Evolutionary conservation across 192 early-diverging fungal species (phyloP).

Genomic region (Backusella mclennaniae): DNA sequence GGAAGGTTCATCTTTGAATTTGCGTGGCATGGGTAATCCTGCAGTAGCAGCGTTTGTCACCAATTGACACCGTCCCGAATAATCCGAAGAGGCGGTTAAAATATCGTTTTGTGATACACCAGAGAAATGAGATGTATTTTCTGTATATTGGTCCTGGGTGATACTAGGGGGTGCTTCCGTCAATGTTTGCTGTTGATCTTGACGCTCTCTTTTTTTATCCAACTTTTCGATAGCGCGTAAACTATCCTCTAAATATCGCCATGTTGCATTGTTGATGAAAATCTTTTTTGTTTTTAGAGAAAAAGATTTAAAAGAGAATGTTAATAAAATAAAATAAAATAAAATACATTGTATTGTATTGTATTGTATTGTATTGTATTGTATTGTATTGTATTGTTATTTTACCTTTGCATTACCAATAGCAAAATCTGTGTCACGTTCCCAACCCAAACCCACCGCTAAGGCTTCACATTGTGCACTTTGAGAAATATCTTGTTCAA

Average conservation of each 20-base stretch:
- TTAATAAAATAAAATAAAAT: not conserved
- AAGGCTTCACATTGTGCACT: constrained; percentile 43
- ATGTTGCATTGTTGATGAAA: constrained; percentile 75
- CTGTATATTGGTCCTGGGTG: not conserved
- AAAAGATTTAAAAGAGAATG: not conserved
- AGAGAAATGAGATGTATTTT: constrained; percentile 23
- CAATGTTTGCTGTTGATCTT: constrained; percentile 37
- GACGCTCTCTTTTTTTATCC: constrained; percentile 38
- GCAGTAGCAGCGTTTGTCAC: constrained; percentile 15
- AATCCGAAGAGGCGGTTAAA: not conserved
- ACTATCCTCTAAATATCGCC: constrained; percentile 82
- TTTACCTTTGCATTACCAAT: constrained; percentile 53
- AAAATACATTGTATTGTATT: not conserved
- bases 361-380: not conserved
- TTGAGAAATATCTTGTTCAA: constrained; percentile 32
- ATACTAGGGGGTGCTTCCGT: not conserved
- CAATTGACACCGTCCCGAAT: not conserved
- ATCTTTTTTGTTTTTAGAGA: constrained; percentile 36
- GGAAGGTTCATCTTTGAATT: constrained; percentile 7
- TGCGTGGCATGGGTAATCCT: constrained; percentile 16
- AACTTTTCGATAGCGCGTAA: constrained; percentile 69
- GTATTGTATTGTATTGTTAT: not conserved
- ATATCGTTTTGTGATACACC: constrained; percentile 18
- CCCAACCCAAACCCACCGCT: constrained; percentile 58
- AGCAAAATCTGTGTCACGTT: constrained; percentile 47